These are phyloP conservation scores for Galerina sulciceps DNA, from an alignment of 768 basidiomycete species.

Conservation along the genomic window DNA sequence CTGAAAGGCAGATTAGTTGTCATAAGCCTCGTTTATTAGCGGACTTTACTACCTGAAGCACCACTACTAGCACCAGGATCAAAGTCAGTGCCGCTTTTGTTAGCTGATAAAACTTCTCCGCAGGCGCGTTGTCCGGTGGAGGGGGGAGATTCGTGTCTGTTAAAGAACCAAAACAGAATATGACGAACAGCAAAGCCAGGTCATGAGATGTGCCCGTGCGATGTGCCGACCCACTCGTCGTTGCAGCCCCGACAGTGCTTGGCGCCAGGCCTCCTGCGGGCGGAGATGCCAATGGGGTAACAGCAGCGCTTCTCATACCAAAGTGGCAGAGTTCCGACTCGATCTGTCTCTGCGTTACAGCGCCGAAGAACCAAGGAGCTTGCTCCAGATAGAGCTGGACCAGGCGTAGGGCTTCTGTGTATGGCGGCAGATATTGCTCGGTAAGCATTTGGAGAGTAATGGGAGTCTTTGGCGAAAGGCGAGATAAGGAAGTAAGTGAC, in stretches of 20 bases:
- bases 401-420: slow-evolving; percentile 59
- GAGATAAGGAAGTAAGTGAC: slow-evolving; percentile 22
- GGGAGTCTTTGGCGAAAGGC: neutral
- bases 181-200: slow-evolving; percentile 62
- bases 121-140: slow-evolving; percentile 54
- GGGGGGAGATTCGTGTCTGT: slow-evolving; percentile 57
- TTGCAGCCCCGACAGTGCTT: neutral
- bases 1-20: neutral
- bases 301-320: slow-evolving; percentile 59
- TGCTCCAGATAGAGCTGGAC: slow-evolving; percentile 76
- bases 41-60: slow-evolving; percentile 11
- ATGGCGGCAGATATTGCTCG: slow-evolving; percentile 57
- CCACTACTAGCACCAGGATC: slow-evolving; percentile 43
- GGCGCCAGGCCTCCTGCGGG: slow-evolving; percentile 15
- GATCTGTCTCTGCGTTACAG: slow-evolving; percentile 65
- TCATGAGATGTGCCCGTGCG: slow-evolving; percentile 49
- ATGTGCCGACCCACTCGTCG: neutral
- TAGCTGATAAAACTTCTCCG: slow-evolving; percentile 60
- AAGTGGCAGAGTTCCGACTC: slow-evolving; percentile 68
- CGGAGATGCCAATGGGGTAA: slow-evolving; percentile 7
- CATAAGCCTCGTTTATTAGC: neutral
- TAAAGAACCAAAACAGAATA: slow-evolving; percentile 66
- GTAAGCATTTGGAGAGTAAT: slow-evolving; percentile 21
- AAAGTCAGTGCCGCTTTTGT: slow-evolving; percentile 68
- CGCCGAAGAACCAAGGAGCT: slow-evolving; percentile 81